phyloP scores from a whole-genome alignment of 768 basidiomycete species.

The Lyophyllum atratum region DNA sequence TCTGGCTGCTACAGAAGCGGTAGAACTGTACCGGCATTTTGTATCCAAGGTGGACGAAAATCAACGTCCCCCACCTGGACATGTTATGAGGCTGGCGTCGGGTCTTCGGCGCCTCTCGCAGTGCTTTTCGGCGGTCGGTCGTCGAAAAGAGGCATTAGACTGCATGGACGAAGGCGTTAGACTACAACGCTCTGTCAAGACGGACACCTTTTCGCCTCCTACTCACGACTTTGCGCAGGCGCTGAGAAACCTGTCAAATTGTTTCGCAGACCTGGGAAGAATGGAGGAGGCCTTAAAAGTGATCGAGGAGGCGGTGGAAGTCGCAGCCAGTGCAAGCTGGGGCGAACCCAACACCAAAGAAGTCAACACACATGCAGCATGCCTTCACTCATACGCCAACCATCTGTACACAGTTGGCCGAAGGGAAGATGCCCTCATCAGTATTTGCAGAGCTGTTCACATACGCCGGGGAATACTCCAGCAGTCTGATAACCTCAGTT shows the following conservation, averaged over 20 bases:
- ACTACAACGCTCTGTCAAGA: background rate
- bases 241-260: background rate
- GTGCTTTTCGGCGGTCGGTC: background rate
- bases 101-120: constrained; percentile 1
- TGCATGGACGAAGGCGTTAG: background rate
- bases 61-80: background rate
- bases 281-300: background rate
- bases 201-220: background rate
- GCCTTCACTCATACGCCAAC: constrained; percentile 1
- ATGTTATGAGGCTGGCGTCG: background rate
- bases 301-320: background rate
- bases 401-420: background rate
- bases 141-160: background rate
- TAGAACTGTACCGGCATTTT: constrained; percentile 5
- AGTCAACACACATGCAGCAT: background rate
- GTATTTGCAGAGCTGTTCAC: background rate
- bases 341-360: background rate
- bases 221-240: constrained; percentile 1
- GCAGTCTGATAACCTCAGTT: background rate
- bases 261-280: background rate
- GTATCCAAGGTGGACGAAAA: background rate
- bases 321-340: background rate
- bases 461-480: background rate
- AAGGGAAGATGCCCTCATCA: background rate
- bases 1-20: constrained; percentile 5